Evolutionary conservation across 2,329 filamentous ascomycete species (phyloP).

Genomic region (Coleophoma crateriformis): DNA sequence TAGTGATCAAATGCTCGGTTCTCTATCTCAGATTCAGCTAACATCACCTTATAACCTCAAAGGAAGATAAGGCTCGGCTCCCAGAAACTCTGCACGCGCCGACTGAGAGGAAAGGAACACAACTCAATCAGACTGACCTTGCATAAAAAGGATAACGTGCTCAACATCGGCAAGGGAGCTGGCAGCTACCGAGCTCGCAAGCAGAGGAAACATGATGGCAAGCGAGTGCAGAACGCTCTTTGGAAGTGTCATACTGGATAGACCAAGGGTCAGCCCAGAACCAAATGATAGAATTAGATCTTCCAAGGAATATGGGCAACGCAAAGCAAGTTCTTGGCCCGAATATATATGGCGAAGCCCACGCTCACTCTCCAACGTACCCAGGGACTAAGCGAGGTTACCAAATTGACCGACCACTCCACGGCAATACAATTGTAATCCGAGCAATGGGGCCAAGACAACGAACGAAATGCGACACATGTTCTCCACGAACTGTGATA

Average conservation of each 20-base stretch:
- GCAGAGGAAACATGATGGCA: slow-evolving; percentile 12
- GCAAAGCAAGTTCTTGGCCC: too few relatives aligned
- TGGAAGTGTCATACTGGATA: not conserved
- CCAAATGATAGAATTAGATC: not conserved
- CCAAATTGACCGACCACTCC: too few relatives aligned
- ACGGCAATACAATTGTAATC: too few relatives aligned
- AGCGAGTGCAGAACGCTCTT: slow-evolving; percentile 5
- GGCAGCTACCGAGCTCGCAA: slow-evolving; percentile 17
- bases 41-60: too few relatives aligned
- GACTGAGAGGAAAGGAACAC: slow-evolving; percentile 22
- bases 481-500: too few relatives aligned
- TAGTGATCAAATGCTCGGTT: slow-evolving; percentile 28
- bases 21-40: slow-evolving; percentile 3
- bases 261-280: not conserved
- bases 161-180: slow-evolving; percentile 44
- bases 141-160: slow-evolving; percentile 54
- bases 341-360: too few relatives aligned
- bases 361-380: too few relatives aligned
- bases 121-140: slow-evolving; percentile 29
- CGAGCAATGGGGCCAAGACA: too few relatives aligned
- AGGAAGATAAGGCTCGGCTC: not conserved
- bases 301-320: too few relatives aligned
- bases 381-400: too few relatives aligned
- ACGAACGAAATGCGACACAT: too few relatives aligned
- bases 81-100: not conserved